phyloP scores from a whole-genome alignment of 2,329 filamentous ascomycete genomes.

The Cercospora sp. region DNA sequence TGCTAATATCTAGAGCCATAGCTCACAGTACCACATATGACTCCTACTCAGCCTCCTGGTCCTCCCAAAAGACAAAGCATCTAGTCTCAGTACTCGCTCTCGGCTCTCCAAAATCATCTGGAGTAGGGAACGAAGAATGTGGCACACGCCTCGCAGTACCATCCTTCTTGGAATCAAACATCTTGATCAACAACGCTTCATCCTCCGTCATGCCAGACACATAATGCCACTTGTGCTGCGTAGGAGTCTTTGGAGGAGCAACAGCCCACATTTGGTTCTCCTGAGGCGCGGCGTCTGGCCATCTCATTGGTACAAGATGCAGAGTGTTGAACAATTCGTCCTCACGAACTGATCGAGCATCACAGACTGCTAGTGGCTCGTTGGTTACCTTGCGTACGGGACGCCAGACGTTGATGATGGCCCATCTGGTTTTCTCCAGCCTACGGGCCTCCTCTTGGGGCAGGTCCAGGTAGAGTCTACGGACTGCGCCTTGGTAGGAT shows the following conservation, averaged over 20 bases:
- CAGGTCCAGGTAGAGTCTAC: slow-evolving; percentile 9
- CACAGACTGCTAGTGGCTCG: slow-evolving; percentile 13
- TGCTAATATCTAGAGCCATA: no score
- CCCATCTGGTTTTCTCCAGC: slow-evolving; percentile 14
- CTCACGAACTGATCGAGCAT: slow-evolving; percentile 12
- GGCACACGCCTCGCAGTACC: slow-evolving; percentile 7
- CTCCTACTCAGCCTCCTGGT: slow-evolving; percentile 7
- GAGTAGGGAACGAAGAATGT: slow-evolving; percentile 13
- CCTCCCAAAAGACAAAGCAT: slow-evolving; percentile 15
- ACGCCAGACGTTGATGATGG: slow-evolving; percentile 20
- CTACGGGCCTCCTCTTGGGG: slow-evolving; percentile 4
- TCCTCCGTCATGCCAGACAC: slow-evolving; percentile 11
- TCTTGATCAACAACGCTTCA: slow-evolving; percentile 11
- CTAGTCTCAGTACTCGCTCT: slow-evolving; percentile 13
- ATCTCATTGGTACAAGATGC: slow-evolving; percentile 14
- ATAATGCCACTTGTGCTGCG: slow-evolving; percentile 17
- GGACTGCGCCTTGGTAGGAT: slow-evolving; percentile 11
- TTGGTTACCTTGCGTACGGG: slow-evolving; percentile 8
- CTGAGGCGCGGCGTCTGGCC: background rate
- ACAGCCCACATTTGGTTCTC: slow-evolving; percentile 14
- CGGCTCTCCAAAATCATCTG: slow-evolving; percentile 9
- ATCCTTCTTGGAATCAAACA: slow-evolving; percentile 11
- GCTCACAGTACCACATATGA: background rate
- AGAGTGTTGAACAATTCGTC: slow-evolving; percentile 15
- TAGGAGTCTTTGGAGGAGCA: background rate